phyloP scores from a whole-genome alignment of 345 rosid genomes.

The Salix koriyanagi region DNA sequence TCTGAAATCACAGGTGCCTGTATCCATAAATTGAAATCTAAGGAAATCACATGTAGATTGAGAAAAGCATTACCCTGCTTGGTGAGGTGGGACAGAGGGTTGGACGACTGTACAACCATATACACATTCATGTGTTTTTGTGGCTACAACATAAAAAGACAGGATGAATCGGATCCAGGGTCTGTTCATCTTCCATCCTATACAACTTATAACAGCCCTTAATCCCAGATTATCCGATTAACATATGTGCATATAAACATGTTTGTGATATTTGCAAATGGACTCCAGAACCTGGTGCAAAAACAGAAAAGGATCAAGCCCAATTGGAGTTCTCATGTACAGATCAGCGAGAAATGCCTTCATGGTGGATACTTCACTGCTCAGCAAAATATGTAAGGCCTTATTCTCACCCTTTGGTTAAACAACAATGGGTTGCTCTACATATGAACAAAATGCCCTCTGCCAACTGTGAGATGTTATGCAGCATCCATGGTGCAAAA shows the following conservation, averaged over 20 bases:
- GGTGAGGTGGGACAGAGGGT: neutral
- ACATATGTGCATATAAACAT: neutral
- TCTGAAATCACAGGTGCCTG: neutral
- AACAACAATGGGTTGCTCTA: slow-evolving; percentile 28
- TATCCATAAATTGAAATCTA: neutral
- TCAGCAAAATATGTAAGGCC: slow-evolving; percentile 32
- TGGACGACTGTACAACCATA: slow-evolving; percentile 8
- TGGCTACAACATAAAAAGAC: neutral
- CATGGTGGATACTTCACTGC: slow-evolving; percentile 21
- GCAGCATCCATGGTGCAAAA: slow-evolving; percentile 46
- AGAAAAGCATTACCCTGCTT: neutral
- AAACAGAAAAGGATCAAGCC: neutral
- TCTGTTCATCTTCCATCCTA: slow-evolving; percentile 18
- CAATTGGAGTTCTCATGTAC: slow-evolving; percentile 16
- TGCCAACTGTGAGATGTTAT: slow-evolving; percentile 23
- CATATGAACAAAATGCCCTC: slow-evolving; percentile 38
- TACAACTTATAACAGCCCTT: slow-evolving; percentile 31
- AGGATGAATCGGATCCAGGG: slow-evolving; percentile 3
- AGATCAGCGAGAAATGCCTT: slow-evolving; percentile 9
- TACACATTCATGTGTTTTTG: neutral
- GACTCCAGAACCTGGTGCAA: neutral
- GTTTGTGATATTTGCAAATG: slow-evolving; percentile 17
- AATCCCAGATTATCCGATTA: slow-evolving; percentile 9
- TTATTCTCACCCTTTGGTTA: slow-evolving; percentile 33
- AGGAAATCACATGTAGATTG: neutral